These are phyloP conservation scores for Collybia sordida DNA, from an alignment of 768 basidiomycete species.

Conservation along the genomic window DNA sequence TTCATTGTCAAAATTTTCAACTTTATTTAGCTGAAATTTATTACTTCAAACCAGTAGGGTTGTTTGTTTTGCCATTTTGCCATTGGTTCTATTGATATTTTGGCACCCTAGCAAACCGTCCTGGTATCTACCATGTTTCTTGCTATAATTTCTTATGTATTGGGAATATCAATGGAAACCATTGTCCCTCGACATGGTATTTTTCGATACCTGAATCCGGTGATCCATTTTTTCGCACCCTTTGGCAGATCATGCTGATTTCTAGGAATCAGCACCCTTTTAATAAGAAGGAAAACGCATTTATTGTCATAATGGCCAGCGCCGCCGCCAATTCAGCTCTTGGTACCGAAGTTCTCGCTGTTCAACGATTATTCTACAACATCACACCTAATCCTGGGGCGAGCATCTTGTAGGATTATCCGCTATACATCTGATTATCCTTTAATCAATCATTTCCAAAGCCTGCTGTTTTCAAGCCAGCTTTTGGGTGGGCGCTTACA, in stretches of 20 bases:
- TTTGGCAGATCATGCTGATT: not conserved
- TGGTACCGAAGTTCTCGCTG: constrained; percentile 53
- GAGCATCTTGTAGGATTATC: constrained; percentile 38
- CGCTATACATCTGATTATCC: not conserved
- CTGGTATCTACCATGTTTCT: constrained; percentile 53
- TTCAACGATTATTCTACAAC: constrained; percentile 54
- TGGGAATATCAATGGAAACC: constrained; percentile 47
- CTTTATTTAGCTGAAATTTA: constrained; percentile 49
- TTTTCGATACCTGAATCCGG: constrained; percentile 54
- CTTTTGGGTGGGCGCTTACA: constrained; percentile 21
- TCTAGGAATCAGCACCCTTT: constrained; percentile 44
- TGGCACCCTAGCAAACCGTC: constrained; percentile 44
- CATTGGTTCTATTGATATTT: constrained; percentile 1
- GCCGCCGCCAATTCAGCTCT: constrained; percentile 54
- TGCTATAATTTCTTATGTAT: constrained; percentile 46
- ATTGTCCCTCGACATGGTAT: constrained; percentile 44
- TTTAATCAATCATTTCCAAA: constrained; percentile 4
- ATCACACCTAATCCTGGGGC: constrained; percentile 44
- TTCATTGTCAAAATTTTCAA: constrained; percentile 7
- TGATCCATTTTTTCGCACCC: constrained; percentile 19
- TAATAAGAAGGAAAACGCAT: constrained; percentile 60
- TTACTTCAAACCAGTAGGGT: constrained; percentile 55
- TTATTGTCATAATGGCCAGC: constrained; percentile 57
- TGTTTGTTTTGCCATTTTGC: not conserved
- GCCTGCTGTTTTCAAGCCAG: constrained; percentile 34